Evolutionary conservation across 2,329 filamentous ascomycete genomes (phyloP).

Genomic region (Fusarium euwallaceae): DNA sequence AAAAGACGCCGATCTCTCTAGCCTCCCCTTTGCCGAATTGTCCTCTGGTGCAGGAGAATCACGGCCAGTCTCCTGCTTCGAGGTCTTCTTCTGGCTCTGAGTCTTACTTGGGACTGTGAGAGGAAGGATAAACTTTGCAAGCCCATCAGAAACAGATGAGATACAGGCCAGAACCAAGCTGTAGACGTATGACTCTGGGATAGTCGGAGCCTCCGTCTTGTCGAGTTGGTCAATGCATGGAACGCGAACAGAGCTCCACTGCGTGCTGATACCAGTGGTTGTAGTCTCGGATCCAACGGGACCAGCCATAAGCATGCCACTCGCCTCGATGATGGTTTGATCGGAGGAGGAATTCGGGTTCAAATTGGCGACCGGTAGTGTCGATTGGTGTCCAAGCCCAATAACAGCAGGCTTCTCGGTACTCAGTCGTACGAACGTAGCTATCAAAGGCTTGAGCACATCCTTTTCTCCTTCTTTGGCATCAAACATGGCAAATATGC

Average conservation of each 20-base stretch:
- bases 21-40: slow-evolving; percentile 48
- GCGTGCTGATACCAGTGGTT: slow-evolving; percentile 84
- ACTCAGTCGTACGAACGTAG: slow-evolving; percentile 90
- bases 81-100: slow-evolving; percentile 64
- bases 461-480: slow-evolving; percentile 77
- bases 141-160: slow-evolving; percentile 88
- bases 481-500: slow-evolving; percentile 87
- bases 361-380: slow-evolving; percentile 76
- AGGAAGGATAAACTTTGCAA: slow-evolving; percentile 93
- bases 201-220: slow-evolving; percentile 83
- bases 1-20: slow-evolving; percentile 75
- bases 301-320: slow-evolving; percentile 86
- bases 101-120: slow-evolving; percentile 85
- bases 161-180: slow-evolving; percentile 90
- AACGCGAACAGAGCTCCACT: slow-evolving; percentile 90
- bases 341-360: slow-evolving; percentile 73
- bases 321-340: slow-evolving; percentile 89
- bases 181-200: slow-evolving; percentile 96
- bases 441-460: slow-evolving; percentile 85
- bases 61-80: slow-evolving; percentile 59
- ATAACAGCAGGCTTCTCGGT: slow-evolving; percentile 92
- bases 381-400: slow-evolving; percentile 89
- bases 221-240: slow-evolving; percentile 95
- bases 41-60: slow-evolving; percentile 59
- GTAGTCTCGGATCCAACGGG: slow-evolving; percentile 75